phyloP scores from a whole-genome alignment of 129 eudicot species.

The Artemisia argyi region DNA sequence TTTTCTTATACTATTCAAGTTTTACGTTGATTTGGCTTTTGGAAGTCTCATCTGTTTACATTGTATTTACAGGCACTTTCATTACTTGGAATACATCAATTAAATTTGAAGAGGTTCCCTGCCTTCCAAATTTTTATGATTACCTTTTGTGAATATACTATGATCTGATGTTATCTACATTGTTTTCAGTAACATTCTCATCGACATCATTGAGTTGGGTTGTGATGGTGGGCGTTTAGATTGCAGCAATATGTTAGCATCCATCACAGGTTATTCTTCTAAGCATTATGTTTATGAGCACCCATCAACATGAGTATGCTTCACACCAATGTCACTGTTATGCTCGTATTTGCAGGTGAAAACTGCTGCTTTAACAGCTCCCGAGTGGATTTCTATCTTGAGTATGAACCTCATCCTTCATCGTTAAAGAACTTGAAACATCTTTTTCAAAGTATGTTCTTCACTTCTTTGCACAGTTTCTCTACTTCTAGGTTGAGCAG shows the following conservation, averaged over 20 bases:
- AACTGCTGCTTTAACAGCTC: slow-evolving; percentile 89
- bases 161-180: slow-evolving; percentile 11
- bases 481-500: background rate
- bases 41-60: slow-evolving; percentile 10
- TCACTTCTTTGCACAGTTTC: slow-evolving; percentile 3
- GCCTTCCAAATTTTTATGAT: slow-evolving; percentile 4
- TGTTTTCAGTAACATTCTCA: slow-evolving; percentile 61
- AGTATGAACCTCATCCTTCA: slow-evolving; percentile 88
- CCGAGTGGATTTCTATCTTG: slow-evolving; percentile 78
- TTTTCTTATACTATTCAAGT: background rate
- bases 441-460: slow-evolving; percentile 83
- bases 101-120: slow-evolving; percentile 78
- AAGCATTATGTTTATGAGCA: background rate
- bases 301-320: background rate
- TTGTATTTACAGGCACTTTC: slow-evolving; percentile 51
- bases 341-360: slow-evolving; percentile 51
- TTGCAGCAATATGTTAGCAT: slow-evolving; percentile 63
- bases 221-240: slow-evolving; percentile 71
- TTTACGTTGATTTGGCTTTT: slow-evolving; percentile 15
- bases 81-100: slow-evolving; percentile 84
- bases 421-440: slow-evolving; percentile 83
- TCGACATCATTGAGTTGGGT: slow-evolving; percentile 56
- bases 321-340: background rate
- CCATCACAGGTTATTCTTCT: slow-evolving; percentile 72
- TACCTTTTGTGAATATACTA: slow-evolving; percentile 13